Base-by-base conservation (phyloP, 768 basidiomycete species). In the Agrocybe chaxingu region DNA sequence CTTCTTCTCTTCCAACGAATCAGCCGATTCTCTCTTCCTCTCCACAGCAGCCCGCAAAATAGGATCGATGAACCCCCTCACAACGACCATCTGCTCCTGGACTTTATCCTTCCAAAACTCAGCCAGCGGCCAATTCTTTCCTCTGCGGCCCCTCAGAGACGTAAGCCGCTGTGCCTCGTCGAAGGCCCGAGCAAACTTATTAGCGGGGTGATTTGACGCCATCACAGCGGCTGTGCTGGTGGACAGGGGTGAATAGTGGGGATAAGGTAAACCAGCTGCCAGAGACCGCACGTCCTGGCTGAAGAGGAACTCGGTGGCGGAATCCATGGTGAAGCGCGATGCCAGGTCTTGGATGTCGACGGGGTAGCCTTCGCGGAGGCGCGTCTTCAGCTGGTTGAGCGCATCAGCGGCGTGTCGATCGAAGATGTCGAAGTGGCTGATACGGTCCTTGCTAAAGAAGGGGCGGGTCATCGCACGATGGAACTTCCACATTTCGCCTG, bases 401-500 rank as follows among this genome's bases (percentile, higher is more conserved):
- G 77, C 76, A 32, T 75, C 66, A 1, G 72, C 66, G 0, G 79
- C 70, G 48, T 83, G 81, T 2, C 67, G 66, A 44, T 76, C 77
- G 58, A 83, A 82, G 48, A 71, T 73, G 13, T 81, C 77, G 59
- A 81, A 81, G 56, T 81, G 70, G 51, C 70, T 73, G 45, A 81
- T 79, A 8, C 77, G 66, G 16, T 81, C 77, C 47, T 69, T 73
- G 55, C 51, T 71, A 66, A 85, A 84, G 69, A 83, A 85, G 0
- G 84, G 84, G 2, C 84, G 75, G 0, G 80, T 78, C 68, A 84
- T 80, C 0, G 72, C 60, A 10, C 82, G 77, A 55, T 84, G 82
- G 62, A 82, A 80, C 75, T 82, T 84, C 82, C 82, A 84, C 64
- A 74, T 72, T 2, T 81, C 79, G 12, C 76, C 78, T 78, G 24